Base-by-base conservation (phyloP, 2,329 filamentous ascomycete genomes). In the Myriosclerotinia duriaeana region DNA sequence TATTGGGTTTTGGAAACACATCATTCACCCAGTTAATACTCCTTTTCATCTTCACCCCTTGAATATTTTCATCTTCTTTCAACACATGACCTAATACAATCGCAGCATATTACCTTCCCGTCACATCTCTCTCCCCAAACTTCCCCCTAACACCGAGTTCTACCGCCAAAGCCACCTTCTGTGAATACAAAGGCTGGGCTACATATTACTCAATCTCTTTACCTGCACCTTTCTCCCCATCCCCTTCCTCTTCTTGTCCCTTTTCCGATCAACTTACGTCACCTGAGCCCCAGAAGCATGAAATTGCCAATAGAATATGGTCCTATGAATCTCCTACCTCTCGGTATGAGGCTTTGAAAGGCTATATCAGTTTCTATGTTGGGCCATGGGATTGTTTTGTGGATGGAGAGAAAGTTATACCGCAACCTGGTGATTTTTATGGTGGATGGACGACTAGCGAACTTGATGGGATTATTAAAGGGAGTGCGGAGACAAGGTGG, bases 1-100 rank as follows among this genome's bases (percentile, higher is more conserved):
- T 87, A 82, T 74, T 87, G 86, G 85, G 85, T 86, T 5, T 77
- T 88, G 44, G 85, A 88, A 74, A 87, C 85, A 22, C 84, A 85
- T 70, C 85, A 88, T 71, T 84, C 86, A 44, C 86, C 86, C 6
- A 87, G 83, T 85, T 72, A 48, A 53, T 20, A 20, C 53, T 38
- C 38, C 22, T 30, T 56, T 53, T 40, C 38, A 48, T 36, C 20
- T 48, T 34, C 54, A 46, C 11, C 14, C 15, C 34, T 22, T 48
- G 11, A 53, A 60, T 54, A 38, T 56, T 34, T n/a, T 5, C 5
- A 26, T 30, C 26, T 3, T 22, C 26, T 60, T 8, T 38, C n/a
- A 5, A 50, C 34, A 8, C 34, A 60, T 50, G 14, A 26, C n/a
- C 58, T 70, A 63, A 68, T 56, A 63, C 44, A 14, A 53, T 6